A percentile compares a stretch with the other conserved stretches of the same genome.
These are phyloP conservation scores for Talaromyces thailandensis DNA, from an alignment of 495 filamentous ascomycete genomes.

Conservation along the genomic window DNA sequence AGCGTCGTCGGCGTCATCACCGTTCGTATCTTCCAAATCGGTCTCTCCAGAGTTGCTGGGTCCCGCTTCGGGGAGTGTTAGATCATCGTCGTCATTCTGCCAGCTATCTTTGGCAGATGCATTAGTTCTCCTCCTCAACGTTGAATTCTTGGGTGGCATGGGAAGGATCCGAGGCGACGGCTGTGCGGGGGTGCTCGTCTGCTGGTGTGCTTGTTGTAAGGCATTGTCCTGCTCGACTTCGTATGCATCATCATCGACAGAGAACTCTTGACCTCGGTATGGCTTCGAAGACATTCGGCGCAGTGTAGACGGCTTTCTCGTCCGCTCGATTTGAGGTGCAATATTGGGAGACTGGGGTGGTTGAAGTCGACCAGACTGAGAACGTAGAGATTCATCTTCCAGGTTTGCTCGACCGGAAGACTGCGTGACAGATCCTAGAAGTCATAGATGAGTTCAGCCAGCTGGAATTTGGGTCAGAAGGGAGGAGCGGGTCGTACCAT, in stretches of 20 bases:
- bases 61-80: slow-evolving; percentile 20
- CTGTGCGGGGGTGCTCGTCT: slow-evolving; percentile 15
- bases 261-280: slow-evolving; percentile 80
- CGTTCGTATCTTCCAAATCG: slow-evolving; percentile 26
- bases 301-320: slow-evolving; percentile 62
- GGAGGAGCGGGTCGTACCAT: slow-evolving; percentile 26
- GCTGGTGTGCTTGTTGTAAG: slow-evolving; percentile 17
- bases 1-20: slow-evolving; percentile 45
- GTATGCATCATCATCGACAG: slow-evolving; percentile 79
- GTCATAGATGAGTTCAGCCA: not conserved
- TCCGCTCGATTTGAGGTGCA: slow-evolving; percentile 44
- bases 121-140: slow-evolving; percentile 57
- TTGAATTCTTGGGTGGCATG: slow-evolving; percentile 46
- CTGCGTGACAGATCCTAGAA: slow-evolving; percentile 2
- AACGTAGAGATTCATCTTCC: slow-evolving; percentile 10
- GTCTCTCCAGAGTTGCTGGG: slow-evolving; percentile 14
- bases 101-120: slow-evolving; percentile 51
- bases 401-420: not conserved
- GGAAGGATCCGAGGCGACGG: slow-evolving; percentile 32
- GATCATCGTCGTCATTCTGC: slow-evolving; percentile 36
- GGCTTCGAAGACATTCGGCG: slow-evolving; percentile 73
- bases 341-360: slow-evolving; percentile 40
- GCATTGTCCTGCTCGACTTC: slow-evolving; percentile 62
- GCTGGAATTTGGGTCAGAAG: not conserved
- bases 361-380: slow-evolving; percentile 22